Base-by-base conservation (phyloP, 768 basidiomycete species). In the Leccinum rimulosum region DNA sequence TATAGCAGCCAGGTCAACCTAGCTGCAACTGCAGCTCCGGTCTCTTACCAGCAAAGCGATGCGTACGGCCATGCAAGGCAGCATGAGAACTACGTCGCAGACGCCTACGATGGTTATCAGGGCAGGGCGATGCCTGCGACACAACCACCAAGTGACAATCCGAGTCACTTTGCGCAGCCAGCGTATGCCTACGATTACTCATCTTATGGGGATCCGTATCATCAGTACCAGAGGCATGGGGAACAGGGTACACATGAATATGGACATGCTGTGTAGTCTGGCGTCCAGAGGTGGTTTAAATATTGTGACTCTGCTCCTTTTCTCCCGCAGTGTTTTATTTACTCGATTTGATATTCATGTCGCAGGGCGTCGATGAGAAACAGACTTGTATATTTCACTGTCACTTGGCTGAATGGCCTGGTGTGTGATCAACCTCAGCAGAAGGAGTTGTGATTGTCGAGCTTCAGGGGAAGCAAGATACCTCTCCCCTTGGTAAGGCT, bases 1-100 rank as follows among this genome's bases (percentile, higher is more conserved):
- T 82, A 85, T 66, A 83, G 85, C 62, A 88, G 87, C 68, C 81
- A 80, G 22, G 74, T 78, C 31, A 82, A 87, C 68, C 80, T 92
- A 14, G 71, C 87, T 17, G 64, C 78, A 5, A 73, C 81, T 31
- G 84, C 85, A 17, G 86, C 87, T 33, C 83, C 88, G 6, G 80
- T 86, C 54, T 79, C 79, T 31, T 80, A 81, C 50, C 78, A 81
- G 45, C 71, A 59, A 53, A 38, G 61, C 8, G 65, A 63, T 22
- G 25, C 52, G 9, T 70, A 75, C 36, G 59, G 57, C 1, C 65
- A 64, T 22, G 15, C 57, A 22, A 65, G 60, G 10, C 28, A 40
- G 33, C 28, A 55, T 52, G 75, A 73, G 56, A 75, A 63, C 64
- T 67, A 77, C 52, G 63, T 58, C 25, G 80, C 78, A 57, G 81